Evolutionary conservation across 2,329 filamentous ascomycete species (phyloP), one percentile per base, ranked within the genome.

Genomic region (Alternaria sp.): DNA sequence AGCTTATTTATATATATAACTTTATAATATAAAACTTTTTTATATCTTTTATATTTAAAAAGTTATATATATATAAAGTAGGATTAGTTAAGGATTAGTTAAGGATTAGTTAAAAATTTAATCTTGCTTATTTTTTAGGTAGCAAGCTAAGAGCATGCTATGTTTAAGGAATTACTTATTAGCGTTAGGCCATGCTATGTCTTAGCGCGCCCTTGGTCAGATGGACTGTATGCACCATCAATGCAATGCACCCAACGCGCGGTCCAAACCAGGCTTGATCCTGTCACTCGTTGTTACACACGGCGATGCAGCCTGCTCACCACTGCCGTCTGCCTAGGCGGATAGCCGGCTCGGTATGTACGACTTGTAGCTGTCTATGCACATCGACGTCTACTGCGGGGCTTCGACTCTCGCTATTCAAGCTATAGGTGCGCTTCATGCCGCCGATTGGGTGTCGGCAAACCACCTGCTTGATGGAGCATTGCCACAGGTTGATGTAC

Each of bases 361-460:
- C 44, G 21, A 56, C 32, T 57, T 62, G 36, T 58, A 36, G 58
- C 40, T 59, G 43, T n/a, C 47, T 44, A 57, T 63, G 59, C 62
- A 65, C 32, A 44, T 17, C 62, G 30, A 67, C 62, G 62, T 60
- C 55, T n/a, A 21, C 57, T 62, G 65, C 59, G 65, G 65, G 65
- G 65, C 63, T 45, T 15, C 36, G 9, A 32, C 44, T 26, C 26
- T 58, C 49, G 28, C 36, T 55, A 40, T 55, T 36, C 53, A 45
- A 21, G 19, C 44, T 21, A 40, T 53, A 26, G 28, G 19, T 26
- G 32, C 32, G 25, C 19, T 30, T 40, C 56, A 40, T 43, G 19
- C 59, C 57, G 57, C 59, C 59, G 54, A 67, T 67, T 66, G 62
- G 65, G 17, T 30, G 47, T 53, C 50, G 19, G 46, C 30, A 25